These are phyloP conservation scores for Diaporthe vexans DNA, from an alignment of 2,329 filamentous ascomycete genomes.

Conservation along the genomic window DNA sequence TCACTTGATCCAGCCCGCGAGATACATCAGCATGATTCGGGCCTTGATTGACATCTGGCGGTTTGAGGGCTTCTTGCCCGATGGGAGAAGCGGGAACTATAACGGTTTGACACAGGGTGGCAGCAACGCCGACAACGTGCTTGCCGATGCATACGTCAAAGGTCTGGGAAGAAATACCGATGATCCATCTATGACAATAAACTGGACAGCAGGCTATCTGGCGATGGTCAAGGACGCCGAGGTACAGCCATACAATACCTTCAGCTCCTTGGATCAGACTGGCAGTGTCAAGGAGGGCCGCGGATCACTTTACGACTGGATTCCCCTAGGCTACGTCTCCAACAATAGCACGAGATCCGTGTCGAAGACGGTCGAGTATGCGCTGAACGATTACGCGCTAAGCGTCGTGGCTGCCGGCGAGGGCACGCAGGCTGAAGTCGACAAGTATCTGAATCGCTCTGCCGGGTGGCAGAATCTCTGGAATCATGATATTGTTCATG, in stretches of 20 bases:
- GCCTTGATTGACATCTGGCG: conserved; percentile 79
- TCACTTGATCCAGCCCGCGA: conserved; percentile 75
- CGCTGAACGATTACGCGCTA: conserved; percentile 70
- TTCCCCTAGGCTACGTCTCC: conserved; percentile 68
- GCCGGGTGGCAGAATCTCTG: conserved; percentile 74
- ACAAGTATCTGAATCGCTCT: conserved; percentile 66
- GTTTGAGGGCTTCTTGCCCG: conserved; percentile 76
- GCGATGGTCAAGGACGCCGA: conserved; percentile 82
- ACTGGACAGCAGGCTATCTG: conserved; percentile 77
- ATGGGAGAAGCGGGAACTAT: conserved; percentile 77
- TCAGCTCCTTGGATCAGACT: conserved; percentile 65
- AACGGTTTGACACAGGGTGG: conserved; percentile 81
- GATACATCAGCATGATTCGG: conserved; percentile 76
- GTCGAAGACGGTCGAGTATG: conserved; percentile 69
- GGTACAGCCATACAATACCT: conserved; percentile 78
- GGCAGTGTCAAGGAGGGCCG: conserved; percentile 74
- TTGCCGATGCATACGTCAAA: conserved; percentile 78
- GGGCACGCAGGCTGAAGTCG: conserved; percentile 58
- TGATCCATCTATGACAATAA: conserved; percentile 63
- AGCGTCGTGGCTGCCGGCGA: conserved; percentile 68
- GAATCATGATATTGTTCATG: conserved; percentile 61
- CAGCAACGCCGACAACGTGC: conserved; percentile 79
- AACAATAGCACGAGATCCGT: conserved; percentile 61
- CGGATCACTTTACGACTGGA: conserved; percentile 74
- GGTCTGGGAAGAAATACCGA: conserved; percentile 71